Evolutionary conservation across 495 filamentous ascomycete genomes (phyloP), one percentile per base, ranked within the genome.

Genomic region (Thermothielavioides terrestris): DNA sequence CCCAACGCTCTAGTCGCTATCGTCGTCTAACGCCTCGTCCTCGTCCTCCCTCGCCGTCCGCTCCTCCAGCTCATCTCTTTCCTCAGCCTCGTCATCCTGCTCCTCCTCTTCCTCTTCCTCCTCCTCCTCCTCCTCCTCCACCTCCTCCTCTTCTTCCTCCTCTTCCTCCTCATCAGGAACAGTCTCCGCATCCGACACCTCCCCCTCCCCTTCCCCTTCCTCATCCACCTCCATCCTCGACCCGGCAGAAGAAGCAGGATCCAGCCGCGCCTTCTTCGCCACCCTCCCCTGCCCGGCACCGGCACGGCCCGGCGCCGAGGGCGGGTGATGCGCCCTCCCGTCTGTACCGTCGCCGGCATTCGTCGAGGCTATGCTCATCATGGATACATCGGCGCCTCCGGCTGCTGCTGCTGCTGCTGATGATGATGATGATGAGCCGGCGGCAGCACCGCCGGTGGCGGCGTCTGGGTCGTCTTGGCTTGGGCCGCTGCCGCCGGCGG

Each of bases 11-110:
- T 65, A 79, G 28, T 79, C 76, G 46, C 76, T 79, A 28, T 80
- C 78, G 47, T 78, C 69, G 60, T 86, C 82, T 28, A 84, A 72
- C 14, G 80, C 80, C 58, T 85, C 81, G 54, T 85, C 77, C 49
- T 82, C 76, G 15, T 84, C 77, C 30, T 64, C 68, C 11, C 64
- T 67, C 7, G 66, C 68, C 17, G 52, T 65, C 28, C 73, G 61
- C 27, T 70, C 65, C 28, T 72, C 68, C 26, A 67, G 61, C 14
- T 55, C 69, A 9, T 69, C 70, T 3, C 54, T 62, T 12, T 69
- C 71, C 2, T 74, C 73, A 3, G 70, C 65, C 12, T 64, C 72
- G 20, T 79, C 73, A 28, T 66, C 75, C 10, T 63, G 66, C 0
- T 70, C 63, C 4, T 67, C 68, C 4, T 69, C 68, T 45, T 71